These are phyloP conservation scores for Lecanicillium sp. DNA, from an alignment of 2,329 filamentous ascomycete species.

Conservation along the genomic window DNA sequence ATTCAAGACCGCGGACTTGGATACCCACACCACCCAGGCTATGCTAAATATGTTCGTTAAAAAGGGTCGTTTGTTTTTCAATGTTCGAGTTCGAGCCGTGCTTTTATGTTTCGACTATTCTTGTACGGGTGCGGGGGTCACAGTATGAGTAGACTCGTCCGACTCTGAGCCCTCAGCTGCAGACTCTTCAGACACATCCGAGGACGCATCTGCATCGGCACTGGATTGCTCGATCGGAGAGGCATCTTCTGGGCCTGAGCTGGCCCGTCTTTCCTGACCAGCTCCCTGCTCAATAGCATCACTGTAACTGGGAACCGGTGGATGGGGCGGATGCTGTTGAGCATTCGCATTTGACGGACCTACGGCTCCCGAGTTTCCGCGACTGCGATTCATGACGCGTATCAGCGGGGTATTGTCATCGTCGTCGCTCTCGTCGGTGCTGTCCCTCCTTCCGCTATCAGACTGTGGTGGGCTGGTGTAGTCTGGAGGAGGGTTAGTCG, in stretches of 20 bases:
- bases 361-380: conserved; percentile 37
- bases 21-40: conserved; percentile 4
- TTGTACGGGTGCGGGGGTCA: conserved; percentile 2
- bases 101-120: background rate
- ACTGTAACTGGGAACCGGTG: conserved; percentile 77
- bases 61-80: background rate
- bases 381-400: conserved; percentile 39
- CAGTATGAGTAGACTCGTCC: conserved; percentile 7
- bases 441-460: conserved; percentile 35
- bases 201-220: background rate
- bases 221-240: too few species aligned
- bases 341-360: conserved; percentile 13
- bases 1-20: too few species aligned
- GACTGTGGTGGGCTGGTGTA: conserved; percentile 60
- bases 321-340: conserved; percentile 20
- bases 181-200: background rate
- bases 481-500: conserved; percentile 59
- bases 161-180: conserved; percentile 1
- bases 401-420: conserved; percentile 49
- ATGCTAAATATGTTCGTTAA: conserved; percentile 6
- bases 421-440: conserved; percentile 48
- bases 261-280: conserved; percentile 4
- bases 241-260: conserved; percentile 6
- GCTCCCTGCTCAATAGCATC: conserved; percentile 56
- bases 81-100: background rate